Evolutionary conservation across 805 yeast species (phyloP), one percentile per base, ranked within the genome.

Genomic region (Candida corydali): DNA sequence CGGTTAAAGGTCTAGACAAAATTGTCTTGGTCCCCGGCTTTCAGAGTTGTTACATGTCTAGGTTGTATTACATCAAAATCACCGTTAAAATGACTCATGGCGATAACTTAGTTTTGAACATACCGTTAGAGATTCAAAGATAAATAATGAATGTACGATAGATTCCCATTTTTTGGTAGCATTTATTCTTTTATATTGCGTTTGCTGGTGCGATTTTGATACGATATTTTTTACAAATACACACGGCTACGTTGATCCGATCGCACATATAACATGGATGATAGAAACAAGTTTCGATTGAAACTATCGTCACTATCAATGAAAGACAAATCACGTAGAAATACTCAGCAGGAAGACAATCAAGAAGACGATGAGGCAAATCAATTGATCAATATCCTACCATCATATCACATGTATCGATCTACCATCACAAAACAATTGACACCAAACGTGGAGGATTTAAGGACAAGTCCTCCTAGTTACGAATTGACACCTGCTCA

Each of bases 391-490:
- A 62, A 59, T 36, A 65, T 65, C 29, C 49, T 65, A 14, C 71
- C 71, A 3, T 62, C 69, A 3, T 65, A 65, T 42, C 61, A 58
- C 22, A 63, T 65, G 70, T 60, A 56, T 40, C 62, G 59, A 42
- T 55, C 64, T 12, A 63, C 66, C 3, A 54, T 65, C 28, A 60
- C 68, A 15, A 61, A 59, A 35, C 54, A 50, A 36, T 49, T 63
- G 35, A 54, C 58, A 8, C 68, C 70, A 8, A 49, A 55, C 12
- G 40, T 42, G 1, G 60, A 61, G 22, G 52, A 59, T 30, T 29
- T 45, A 18, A 38, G 55, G 27, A 42, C 50, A 2, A 59, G 51
- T 25, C 69, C 68, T 4, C 71, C 71, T 8, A 39, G 48, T 8
- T 64, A 65, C 45, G 65, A 58, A 36, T 39, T 50, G 24, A 47